Base-by-base conservation (phyloP, 2,329 filamentous ascomycete genomes). In the Plenodomus biglobosus region DNA sequence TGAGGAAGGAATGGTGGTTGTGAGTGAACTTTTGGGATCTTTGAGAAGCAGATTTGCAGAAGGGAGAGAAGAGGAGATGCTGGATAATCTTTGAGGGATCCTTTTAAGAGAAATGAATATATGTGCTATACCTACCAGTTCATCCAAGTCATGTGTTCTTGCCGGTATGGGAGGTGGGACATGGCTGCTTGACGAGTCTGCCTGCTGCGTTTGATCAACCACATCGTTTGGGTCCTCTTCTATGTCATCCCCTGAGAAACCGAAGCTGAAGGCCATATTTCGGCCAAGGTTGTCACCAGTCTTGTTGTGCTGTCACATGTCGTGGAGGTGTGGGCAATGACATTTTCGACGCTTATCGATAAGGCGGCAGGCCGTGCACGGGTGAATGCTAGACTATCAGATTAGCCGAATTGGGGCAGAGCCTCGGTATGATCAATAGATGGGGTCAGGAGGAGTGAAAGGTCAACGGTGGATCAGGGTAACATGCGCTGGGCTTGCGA, bases 201-300 rank as follows among this genome's bases (percentile, higher is more conserved):
- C 48, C 30, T 38, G 43, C 16, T 40, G 40, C 38, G 27, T 44
- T 39, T 35, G 47, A 30, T 40, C 54, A 17, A 47, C 58, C 3
- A 60, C 58, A 52, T 73, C 69, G 37, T 74, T 66, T n/a, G 63
- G 61, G 45, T 78, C 77, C 20, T 73, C 69, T 42, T 81, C 80
- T 66, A 82, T 82, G 58, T 84, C 81, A 50, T 84, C 80, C 17
- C 79, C 80, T 0, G 77, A 75, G 58, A 85, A 85, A 16, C 79
- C 79, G 53, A 85, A 85, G 48, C 77, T 78, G 64, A 85, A 83
- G 7, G 67, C 46, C 66, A 68, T 68, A 21, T 49, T 57, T 40
- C 13, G 10, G 42, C 18, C 30, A 24, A 8, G 21, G 35, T 38
- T 38, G 21, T 30, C 19, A 20, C 8, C 20, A 22, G 39, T 36